phyloP scores from a whole-genome alignment of 495 filamentous ascomycete species.

The Aspergillus conjunctus region DNA sequence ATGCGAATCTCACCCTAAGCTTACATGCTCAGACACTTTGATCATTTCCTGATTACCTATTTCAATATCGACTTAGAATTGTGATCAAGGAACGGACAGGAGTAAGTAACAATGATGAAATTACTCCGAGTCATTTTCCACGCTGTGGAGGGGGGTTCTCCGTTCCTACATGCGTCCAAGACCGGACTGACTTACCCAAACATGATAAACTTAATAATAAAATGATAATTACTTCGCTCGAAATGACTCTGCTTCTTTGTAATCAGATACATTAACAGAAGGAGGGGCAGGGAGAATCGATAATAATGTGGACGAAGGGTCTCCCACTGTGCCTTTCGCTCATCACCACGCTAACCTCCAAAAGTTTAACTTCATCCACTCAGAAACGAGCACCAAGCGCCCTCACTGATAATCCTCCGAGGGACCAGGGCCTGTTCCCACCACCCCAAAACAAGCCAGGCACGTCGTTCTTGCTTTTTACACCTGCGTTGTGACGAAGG shows the following conservation, averaged over 20 bases:
- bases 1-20: too few relatives aligned
- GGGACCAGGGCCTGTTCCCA: not conserved
- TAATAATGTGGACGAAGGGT: not conserved
- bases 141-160: not conserved
- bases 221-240: too few relatives aligned
- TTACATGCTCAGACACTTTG: too few relatives aligned
- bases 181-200: conserved; percentile 1
- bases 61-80: not conserved
- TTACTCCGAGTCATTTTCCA: not conserved
- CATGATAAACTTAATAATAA: conserved; percentile 1
- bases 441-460: not conserved
- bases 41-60: not conserved
- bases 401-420: conserved; percentile 6
- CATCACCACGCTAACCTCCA: conserved; percentile 3
- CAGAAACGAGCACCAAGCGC: conserved; percentile 12
- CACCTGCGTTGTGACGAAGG: conserved; percentile 4
- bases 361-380: not conserved
- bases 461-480: not conserved
- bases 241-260: too few relatives aligned
- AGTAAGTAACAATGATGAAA: not conserved
- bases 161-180: not conserved
- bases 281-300: not conserved
- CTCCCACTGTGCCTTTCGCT: not conserved
- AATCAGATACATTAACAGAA: not conserved
- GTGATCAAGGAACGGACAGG: not conserved